Conservation (phyloP, 768 basidiomycete species). For the Naganishia onofrii region DNA sequence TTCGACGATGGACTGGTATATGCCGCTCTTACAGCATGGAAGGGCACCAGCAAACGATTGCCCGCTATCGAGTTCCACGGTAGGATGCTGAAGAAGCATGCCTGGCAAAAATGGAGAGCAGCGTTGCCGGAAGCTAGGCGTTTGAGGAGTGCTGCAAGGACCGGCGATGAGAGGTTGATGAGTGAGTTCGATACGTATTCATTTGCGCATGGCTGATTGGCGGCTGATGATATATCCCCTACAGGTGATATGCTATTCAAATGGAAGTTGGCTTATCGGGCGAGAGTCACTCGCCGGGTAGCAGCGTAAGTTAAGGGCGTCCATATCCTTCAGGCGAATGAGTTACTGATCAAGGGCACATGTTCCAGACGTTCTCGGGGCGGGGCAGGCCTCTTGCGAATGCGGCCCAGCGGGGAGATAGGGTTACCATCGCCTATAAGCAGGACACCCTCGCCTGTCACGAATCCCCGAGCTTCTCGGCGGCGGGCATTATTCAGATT, state of each 20-base stretch:
- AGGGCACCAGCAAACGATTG: constrained; percentile 22
- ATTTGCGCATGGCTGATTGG: neutral
- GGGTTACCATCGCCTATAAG: neutral
- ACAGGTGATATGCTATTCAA: constrained; percentile 20
- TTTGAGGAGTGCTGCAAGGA: constrained; percentile 13
- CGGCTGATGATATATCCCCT: neutral
- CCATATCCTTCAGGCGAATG: neutral
- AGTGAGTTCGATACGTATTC: neutral
- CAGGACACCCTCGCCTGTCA: constrained; percentile 17
- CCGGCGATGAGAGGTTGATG: constrained; percentile 13
- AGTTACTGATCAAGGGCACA: neutral
- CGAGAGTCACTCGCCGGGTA: constrained; percentile 29
- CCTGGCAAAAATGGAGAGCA: constrained; percentile 28
- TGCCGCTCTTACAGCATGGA: constrained; percentile 24
- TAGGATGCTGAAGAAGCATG: constrained; percentile 4
- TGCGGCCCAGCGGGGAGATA: constrained; percentile 15
- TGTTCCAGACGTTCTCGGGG: constrained; percentile 23
- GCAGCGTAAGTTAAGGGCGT: constrained; percentile 20
- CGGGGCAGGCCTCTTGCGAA: constrained; percentile 12
- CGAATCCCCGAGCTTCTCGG: neutral
- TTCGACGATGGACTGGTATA: constrained; percentile 29
- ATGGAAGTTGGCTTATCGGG: constrained; percentile 33
- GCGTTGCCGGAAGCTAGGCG: constrained; percentile 28
- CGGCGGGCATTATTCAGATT: constrained; percentile 14
- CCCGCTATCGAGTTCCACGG: constrained; percentile 29